Base-by-base conservation (phyloP, 176 grass and related monocot genomes). In the Dactylis glomerata region DNA sequence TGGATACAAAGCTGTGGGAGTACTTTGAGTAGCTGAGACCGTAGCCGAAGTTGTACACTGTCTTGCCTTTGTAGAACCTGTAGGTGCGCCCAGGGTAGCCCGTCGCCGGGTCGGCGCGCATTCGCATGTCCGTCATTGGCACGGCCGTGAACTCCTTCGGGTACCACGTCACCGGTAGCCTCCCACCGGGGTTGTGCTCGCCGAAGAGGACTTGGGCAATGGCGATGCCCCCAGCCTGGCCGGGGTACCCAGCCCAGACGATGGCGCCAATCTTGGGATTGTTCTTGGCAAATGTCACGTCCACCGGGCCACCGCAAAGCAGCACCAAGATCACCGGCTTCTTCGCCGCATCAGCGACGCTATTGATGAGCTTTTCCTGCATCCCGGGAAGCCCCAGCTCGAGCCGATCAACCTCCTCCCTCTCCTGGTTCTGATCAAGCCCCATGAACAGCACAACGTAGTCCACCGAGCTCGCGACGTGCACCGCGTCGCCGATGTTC, bases 131-230 rank as follows among this genome's bases (percentile, higher is more conserved):
- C 28, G 93, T 98, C 96, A 98, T 98, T 1, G 91, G 89, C 54
- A 98, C 80, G 1, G 22, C 86, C 9, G 91, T 98, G 89, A 75
- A 98, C 13, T 93, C 91, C 19, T 98, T 93, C 0, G 96, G 96
- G 71, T 98, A 98, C 96, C 96, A 98, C 10, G 96, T 98, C 71
- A 95, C 85, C 20, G 95, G 96, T 32, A 98, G 81, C 74, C 86
- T 93, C 45, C 96, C 96, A 16, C 95, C 96, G 33, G 96, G 96
- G 92, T 98, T 98, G 83, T 98, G 96, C 79, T 98, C 93, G 79
- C 96, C 96, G 61, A 98, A 98, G 65, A 98, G 82, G 52, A 92
- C 83, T 17, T 95, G 91, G 5, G 93, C 89, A 31, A 98, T 95
- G 28, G 96, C 96, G 42, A 91, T 56, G 42, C 91, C 92, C 56